Evolutionary conservation across 116 monocot species (phyloP).

Genomic region (Papilionanthe hybrid): DNA sequence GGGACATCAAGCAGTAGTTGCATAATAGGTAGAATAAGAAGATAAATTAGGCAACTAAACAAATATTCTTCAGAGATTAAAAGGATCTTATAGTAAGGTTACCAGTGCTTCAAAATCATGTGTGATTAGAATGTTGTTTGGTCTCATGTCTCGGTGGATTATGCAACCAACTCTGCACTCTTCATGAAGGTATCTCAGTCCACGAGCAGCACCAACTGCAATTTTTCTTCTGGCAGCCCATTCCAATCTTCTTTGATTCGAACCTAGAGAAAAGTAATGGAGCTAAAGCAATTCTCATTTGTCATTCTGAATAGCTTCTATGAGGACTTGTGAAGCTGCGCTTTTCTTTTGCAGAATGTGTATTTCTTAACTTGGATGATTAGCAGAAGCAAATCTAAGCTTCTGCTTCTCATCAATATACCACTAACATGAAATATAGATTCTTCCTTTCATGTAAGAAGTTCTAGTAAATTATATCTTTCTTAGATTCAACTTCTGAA

Average conservation of each 20-base stretch:
- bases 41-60: not conserved
- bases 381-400: no score
- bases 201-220: constrained; percentile 80
- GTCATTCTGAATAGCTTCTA: no score
- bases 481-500: no score
- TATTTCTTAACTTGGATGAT: no score
- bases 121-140: constrained; percentile 74
- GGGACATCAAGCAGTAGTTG: not conserved
- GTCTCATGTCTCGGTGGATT: constrained; percentile 54
- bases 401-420: no score
- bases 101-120: constrained; percentile 72
- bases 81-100: not conserved
- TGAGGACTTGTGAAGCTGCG: no score
- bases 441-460: no score
- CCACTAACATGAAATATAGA: no score
- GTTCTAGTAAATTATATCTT: no score
- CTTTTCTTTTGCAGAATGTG: no score
- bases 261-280: not conserved
- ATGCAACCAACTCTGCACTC: constrained; percentile 74
- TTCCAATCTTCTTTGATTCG: constrained; percentile 35
- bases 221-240: constrained; percentile 79
- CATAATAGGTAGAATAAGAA: not conserved
- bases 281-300: no score
- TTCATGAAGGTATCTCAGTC: constrained; percentile 82
- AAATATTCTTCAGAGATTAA: no score